phyloP scores from a whole-genome alignment of 2,329 filamentous ascomycete genomes.

The Teratosphaeria gauchensis region DNA sequence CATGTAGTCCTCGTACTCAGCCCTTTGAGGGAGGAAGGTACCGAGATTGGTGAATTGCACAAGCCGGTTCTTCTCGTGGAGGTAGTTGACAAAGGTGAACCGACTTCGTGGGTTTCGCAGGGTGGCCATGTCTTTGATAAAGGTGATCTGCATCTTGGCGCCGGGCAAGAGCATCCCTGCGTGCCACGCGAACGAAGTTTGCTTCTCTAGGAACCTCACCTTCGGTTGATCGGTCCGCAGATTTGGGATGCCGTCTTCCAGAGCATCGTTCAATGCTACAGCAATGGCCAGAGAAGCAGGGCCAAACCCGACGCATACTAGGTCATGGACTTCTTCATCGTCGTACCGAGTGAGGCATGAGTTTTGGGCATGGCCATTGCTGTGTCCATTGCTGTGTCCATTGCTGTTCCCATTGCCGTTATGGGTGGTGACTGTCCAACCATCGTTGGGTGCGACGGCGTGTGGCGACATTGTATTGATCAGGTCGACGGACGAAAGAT shows the following conservation, averaged over 20 bases:
- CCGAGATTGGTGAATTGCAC: constrained; percentile 83
- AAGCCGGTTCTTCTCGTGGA: constrained; percentile 70
- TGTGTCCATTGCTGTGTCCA: not conserved
- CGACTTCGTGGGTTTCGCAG: constrained; percentile 77
- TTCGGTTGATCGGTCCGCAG: constrained; percentile 46
- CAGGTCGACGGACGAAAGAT: not conserved
- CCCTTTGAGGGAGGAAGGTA: constrained; percentile 76
- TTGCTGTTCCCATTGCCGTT: not conserved
- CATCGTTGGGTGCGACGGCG: not conserved
- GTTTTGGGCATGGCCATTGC: not conserved
- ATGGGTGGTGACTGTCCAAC: not conserved
- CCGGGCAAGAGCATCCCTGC: constrained; percentile 89
- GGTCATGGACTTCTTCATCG: constrained; percentile 62
- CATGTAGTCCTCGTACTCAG: constrained; percentile 93
- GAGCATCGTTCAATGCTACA: constrained; percentile 75
- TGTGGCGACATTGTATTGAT: constrained; percentile 1
- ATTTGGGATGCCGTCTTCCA: constrained; percentile 37
- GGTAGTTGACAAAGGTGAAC: constrained; percentile 94
- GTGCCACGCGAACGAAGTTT: constrained; percentile 79
- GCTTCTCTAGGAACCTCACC: constrained; percentile 80
- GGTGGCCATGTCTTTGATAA: constrained; percentile 90
- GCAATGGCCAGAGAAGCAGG: constrained; percentile 84
- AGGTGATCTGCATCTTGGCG: constrained; percentile 85
- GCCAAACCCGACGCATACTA: constrained; percentile 87
- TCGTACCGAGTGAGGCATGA: constrained; percentile 44